These are phyloP conservation scores for Zasmidium citrigriseum DNA, from an alignment of 2,329 filamentous ascomycete genomes.

Conservation along the genomic window DNA sequence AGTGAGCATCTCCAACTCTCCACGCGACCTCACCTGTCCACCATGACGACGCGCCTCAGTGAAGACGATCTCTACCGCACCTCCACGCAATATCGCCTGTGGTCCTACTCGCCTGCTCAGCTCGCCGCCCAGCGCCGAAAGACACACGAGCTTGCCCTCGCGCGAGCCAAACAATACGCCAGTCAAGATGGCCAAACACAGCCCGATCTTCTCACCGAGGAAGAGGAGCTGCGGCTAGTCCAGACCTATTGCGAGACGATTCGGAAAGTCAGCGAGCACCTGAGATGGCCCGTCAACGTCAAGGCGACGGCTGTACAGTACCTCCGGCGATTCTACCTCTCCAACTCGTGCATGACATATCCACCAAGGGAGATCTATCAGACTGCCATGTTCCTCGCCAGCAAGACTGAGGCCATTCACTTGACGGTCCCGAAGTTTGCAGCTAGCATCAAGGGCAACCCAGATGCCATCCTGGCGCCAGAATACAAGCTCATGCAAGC, in stretches of 20 bases:
- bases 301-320: slow-evolving; percentile 83
- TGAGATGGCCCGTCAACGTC: slow-evolving; percentile 62
- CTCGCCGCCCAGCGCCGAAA: slow-evolving; percentile 71
- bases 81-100: slow-evolving; percentile 86
- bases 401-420: slow-evolving; percentile 87
- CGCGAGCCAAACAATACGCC: slow-evolving; percentile 60
- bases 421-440: slow-evolving; percentile 64
- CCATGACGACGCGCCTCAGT: slow-evolving; percentile 52
- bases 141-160: slow-evolving; percentile 77
- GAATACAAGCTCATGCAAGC: slow-evolving; percentile 93
- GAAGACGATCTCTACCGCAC: slow-evolving; percentile 91
- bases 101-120: slow-evolving; percentile 81
- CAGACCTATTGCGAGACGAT: slow-evolving; percentile 69
- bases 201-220: slow-evolving; percentile 77
- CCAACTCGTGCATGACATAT: slow-evolving; percentile 95
- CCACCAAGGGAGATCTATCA: slow-evolving; percentile 86
- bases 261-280: slow-evolving; percentile 54
- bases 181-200: slow-evolving; percentile 39
- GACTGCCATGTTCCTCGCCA: slow-evolving; percentile 88
- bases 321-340: slow-evolving; percentile 91
- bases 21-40: slow-evolving; percentile 7
- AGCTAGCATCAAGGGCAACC: slow-evolving; percentile 59
- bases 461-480: slow-evolving; percentile 79
- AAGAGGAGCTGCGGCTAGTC: slow-evolving; percentile 80
- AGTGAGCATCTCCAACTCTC: background rate